Conservation (phyloP, 2,329 filamentous ascomycete species). For the Ciborinia camelliae region DNA sequence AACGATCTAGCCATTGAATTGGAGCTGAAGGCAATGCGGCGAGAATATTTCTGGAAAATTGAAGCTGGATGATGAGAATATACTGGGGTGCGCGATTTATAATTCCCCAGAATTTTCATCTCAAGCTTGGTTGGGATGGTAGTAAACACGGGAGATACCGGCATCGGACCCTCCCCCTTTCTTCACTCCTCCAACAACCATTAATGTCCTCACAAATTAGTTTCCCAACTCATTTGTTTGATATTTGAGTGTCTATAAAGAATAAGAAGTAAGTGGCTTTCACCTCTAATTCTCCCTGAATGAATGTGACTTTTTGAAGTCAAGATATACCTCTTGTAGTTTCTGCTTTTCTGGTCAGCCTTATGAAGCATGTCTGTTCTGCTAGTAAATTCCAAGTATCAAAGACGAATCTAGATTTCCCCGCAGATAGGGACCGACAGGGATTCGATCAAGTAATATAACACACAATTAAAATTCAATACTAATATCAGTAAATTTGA, state of each 20-base stretch:
- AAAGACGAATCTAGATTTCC: not conserved
- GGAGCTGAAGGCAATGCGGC: not conserved
- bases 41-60: not conserved
- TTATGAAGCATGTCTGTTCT: not conserved
- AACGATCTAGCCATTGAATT: not conserved
- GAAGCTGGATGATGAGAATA: not conserved
- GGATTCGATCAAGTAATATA: slow-evolving; percentile 4
- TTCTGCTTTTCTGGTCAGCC: not conserved
- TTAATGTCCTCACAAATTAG: not conserved
- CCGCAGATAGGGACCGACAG: not conserved
- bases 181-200: not conserved
- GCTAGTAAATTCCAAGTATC: not conserved
- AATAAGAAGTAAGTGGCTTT: not conserved
- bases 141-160: slow-evolving; percentile 1
- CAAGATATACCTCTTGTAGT: not conserved
- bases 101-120: not conserved
- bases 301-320: not conserved
- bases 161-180: not conserved
- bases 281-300: not conserved
- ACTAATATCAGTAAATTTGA: not conserved
- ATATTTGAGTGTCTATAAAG: not conserved
- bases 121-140: not conserved
- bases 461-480: not conserved
- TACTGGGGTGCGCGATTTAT: not conserved
- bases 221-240: not conserved